phyloP scores from a whole-genome alignment of 495 filamentous ascomycete genomes.

The Podospora pseudocomata region DNA sequence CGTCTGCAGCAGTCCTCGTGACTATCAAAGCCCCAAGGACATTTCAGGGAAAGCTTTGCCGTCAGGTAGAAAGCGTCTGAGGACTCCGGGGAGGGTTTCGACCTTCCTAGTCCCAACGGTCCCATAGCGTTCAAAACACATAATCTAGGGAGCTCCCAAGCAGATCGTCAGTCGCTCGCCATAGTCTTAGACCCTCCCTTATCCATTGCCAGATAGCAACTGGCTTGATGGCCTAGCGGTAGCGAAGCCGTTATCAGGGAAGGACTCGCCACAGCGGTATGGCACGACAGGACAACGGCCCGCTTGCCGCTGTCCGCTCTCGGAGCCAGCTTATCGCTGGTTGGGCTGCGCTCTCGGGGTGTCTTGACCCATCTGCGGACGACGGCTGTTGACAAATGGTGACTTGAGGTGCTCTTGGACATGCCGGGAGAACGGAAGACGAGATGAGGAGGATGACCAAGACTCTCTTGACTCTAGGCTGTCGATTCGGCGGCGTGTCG shows the following conservation, averaged over 20 bases:
- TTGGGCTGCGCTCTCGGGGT: background rate
- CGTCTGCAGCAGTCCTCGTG: background rate
- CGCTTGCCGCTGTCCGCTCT: constrained; percentile 3
- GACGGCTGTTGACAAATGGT: constrained; percentile 1
- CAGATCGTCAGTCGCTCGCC: background rate
- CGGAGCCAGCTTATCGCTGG: background rate
- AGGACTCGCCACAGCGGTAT: background rate
- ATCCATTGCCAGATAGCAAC: background rate
- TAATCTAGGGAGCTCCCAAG: background rate
- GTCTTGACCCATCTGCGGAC: background rate
- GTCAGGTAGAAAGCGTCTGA: background rate
- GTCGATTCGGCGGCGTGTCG: constrained; percentile 2
- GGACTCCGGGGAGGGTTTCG: background rate
- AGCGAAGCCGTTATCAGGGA: background rate
- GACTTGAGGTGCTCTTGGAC: background rate
- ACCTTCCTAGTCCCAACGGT: background rate
- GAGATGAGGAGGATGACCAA: background rate
- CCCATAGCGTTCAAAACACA: background rate
- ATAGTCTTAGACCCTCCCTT: background rate
- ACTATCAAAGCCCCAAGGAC: background rate
- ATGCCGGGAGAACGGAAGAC: background rate
- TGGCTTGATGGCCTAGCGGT: background rate
- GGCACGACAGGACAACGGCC: background rate
- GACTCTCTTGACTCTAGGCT: background rate
- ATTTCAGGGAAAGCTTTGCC: background rate